These are phyloP conservation scores for Gastrolobium bilobum DNA, from an alignment of 306 rosid genomes.

Conservation along the genomic window DNA sequence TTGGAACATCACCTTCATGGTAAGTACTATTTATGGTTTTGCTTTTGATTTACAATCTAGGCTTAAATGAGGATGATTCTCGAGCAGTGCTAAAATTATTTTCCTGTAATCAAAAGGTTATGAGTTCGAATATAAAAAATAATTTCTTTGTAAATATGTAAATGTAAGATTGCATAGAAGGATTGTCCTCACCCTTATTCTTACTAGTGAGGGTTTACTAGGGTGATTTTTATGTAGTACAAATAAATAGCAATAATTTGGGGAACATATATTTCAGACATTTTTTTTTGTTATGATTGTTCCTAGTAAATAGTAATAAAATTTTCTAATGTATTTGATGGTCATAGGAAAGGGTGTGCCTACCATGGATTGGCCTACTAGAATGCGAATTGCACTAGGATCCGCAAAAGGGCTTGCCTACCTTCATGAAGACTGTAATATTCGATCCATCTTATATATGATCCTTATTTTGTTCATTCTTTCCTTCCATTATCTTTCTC, in stretches of 20 bases:
- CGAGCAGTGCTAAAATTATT: too few relatives aligned
- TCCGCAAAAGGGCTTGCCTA: conserved; percentile 88
- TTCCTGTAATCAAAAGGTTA: not conserved
- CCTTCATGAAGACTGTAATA: conserved; percentile 90
- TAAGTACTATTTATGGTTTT: conserved; percentile 13
- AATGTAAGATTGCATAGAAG: too few relatives aligned
- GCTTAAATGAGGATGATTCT: too few relatives aligned
- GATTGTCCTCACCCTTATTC: too few relatives aligned
- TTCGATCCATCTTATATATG: not conserved
- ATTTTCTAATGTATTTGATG: not conserved
- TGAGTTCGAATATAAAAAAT: too few relatives aligned
- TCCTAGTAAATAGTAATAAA: not conserved
- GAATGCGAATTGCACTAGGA: conserved; percentile 78
- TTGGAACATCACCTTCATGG: conserved; percentile 78
- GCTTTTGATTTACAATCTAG: not conserved
- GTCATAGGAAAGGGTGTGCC: conserved; percentile 66
- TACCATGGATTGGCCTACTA: conserved; percentile 75
- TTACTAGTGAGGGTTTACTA: too few relatives aligned
- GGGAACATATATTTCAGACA: not conserved
- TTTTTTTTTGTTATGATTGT: not conserved
- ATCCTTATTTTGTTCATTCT: not conserved
- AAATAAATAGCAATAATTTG: not conserved
- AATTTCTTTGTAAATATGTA: too few relatives aligned
- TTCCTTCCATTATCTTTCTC: not conserved
- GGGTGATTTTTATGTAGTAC: too few relatives aligned